Base-by-base conservation (phyloP, 2,329 filamentous ascomycete genomes). In the Fusarium sp. region DNA sequence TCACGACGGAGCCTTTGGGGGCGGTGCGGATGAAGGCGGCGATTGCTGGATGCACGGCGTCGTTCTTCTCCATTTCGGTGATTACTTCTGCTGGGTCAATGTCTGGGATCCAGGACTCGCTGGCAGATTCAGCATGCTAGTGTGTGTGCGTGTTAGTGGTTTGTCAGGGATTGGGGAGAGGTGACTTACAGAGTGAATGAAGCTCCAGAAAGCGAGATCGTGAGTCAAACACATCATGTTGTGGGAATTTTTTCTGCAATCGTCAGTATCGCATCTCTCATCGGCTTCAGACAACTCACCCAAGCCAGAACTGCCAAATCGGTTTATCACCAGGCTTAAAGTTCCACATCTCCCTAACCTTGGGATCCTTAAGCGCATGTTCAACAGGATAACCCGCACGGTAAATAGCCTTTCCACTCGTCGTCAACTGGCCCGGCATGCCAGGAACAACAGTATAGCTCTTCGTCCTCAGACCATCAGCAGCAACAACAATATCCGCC, bases 221-320 rank as follows among this genome's bases (percentile, higher is more conserved):
- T 66, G 60, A 1, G 70, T 72, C 1, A 72, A 35, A 0, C 60
- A 53, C 12, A 73, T 42, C 70, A 72, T 72, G 12, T 69, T 72
- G 23, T 72, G 70, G 9, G 69, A 69, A 4, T 70, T 70, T 6
- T 72, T 70, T 6, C 70, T 72, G 1, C 6, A 18, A 19, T 1
- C 0, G 33, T 72, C 6, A 72, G 70, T 35, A 4, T 1, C 0
- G 5, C 5, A 6, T 25, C 3, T 0, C 6, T 1, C 0, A 37
- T 3, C 0, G 1, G 3, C 4, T 10, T 0, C 8, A 12, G 2
- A 0, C 0, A 9, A 59, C 70, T 43, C 2, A 72, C 70, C 70
- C 70, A 32, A 72, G 69, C 70, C 70, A 72, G 4, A 72, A 72
- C 1, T 72, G 70, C 70, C 70, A 72, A 3, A 72, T 56, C 0